Percentiles rank a stretch among this genome's conserved stretches.
These are phyloP conservation scores for Achaetomium macrosporum DNA, from an alignment of 2,329 filamentous ascomycete species.

Conservation along the genomic window DNA sequence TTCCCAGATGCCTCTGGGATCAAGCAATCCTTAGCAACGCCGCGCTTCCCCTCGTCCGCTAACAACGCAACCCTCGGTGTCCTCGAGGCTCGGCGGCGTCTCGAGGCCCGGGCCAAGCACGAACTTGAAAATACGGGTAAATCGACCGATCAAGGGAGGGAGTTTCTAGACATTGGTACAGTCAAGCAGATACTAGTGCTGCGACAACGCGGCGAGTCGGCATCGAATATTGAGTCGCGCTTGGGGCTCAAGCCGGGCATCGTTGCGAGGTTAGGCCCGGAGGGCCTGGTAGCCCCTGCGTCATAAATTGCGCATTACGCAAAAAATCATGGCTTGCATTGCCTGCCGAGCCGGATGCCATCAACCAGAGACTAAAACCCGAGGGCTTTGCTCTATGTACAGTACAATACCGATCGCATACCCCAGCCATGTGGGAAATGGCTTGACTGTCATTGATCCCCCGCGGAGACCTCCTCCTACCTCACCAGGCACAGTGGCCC, in stretches of 20 bases:
- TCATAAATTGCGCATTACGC: constrained; percentile 1
- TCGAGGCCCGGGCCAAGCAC: constrained; percentile 39
- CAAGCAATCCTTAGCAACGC: constrained; percentile 6
- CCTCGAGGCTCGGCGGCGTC: constrained; percentile 41
- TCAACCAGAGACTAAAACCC: background rate
- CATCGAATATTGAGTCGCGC: constrained; percentile 40
- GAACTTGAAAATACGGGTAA: constrained; percentile 40
- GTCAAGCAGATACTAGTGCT: constrained; percentile 43
- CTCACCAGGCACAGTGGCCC: constrained; percentile 58
- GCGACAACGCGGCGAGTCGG: constrained; percentile 35
- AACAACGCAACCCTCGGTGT: constrained; percentile 40
- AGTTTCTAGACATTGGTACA: constrained; percentile 44
- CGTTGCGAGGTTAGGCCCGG: constrained; percentile 39
- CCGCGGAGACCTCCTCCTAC: no score
- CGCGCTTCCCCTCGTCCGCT: constrained; percentile 15
- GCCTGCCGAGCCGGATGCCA: background rate
- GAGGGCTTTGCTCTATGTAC: constrained; percentile 10
- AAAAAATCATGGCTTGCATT: constrained; percentile 1
- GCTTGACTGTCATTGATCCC: background rate
- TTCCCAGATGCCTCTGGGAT: constrained; percentile 9
- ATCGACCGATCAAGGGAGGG: constrained; percentile 31
- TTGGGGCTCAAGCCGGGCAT: constrained; percentile 42
- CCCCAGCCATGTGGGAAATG: constrained; percentile 2
- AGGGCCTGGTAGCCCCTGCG: constrained; percentile 37
- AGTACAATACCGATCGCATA: constrained; percentile 15